Percentiles rank a stretch among this genome's conserved stretches.
Evolutionary conservation across 2,329 filamentous ascomycete genomes (phyloP).

Genomic region (Talaromyces amestolkiae): DNA sequence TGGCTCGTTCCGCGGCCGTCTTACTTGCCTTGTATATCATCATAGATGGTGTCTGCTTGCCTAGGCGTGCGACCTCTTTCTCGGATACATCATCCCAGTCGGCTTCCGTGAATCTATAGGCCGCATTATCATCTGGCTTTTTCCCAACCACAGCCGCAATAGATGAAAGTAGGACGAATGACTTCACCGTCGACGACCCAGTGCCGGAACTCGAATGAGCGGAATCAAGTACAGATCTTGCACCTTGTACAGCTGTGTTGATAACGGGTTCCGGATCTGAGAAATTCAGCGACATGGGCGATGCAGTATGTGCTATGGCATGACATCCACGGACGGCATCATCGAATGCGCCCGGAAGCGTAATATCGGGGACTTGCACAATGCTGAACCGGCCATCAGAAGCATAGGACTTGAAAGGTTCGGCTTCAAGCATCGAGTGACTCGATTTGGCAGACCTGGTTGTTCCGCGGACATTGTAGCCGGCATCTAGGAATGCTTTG

Average conservation of each 20-base stretch:
- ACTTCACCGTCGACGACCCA: not conserved
- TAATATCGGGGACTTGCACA: conserved; percentile 1
- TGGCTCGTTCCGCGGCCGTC: not conserved
- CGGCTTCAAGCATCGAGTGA: not conserved
- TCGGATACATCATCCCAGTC: not conserved
- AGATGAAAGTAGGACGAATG: not conserved
- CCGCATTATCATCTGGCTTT: not conserved
- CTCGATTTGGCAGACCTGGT: not conserved
- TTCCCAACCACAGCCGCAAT: not conserved
- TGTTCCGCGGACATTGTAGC: conserved; percentile 8
- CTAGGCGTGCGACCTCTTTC: not conserved
- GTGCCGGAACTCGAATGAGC: not conserved
- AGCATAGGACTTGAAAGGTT: not conserved
- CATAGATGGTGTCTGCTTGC: not conserved
- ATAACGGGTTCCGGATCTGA: not conserved
- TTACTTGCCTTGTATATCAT: conserved; percentile 7
- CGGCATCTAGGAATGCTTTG: conserved; percentile 1
- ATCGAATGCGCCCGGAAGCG: conserved; percentile 1
- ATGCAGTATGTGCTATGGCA: conserved; percentile 7
- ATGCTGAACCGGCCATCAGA: not conserved
- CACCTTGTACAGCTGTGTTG: not conserved
- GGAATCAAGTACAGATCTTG: not conserved
- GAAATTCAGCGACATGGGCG: not conserved
- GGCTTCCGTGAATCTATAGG: not conserved
- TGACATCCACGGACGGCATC: not conserved